Conservation (phyloP, 2,329 filamentous ascomycete species). For the Cladosporium sp. region DNA sequence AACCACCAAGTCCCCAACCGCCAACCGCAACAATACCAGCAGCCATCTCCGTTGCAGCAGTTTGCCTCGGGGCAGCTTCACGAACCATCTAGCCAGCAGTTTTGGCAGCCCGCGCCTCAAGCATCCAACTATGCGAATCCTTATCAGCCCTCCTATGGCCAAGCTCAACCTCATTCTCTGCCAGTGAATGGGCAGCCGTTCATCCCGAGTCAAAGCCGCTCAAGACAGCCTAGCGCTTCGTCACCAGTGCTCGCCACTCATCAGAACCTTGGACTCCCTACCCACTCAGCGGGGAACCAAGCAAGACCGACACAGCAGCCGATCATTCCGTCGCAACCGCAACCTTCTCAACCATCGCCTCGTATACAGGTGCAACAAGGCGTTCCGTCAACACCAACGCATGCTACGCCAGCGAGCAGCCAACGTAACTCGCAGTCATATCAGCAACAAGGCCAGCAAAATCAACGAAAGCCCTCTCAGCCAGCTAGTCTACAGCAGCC, state of each 20-base stretch:
- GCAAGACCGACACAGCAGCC: background rate
- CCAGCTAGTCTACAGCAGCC: background rate
- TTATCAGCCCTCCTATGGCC: background rate
- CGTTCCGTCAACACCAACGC: background rate
- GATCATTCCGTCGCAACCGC: background rate
- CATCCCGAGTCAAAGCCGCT: background rate
- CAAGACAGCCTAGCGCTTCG: background rate
- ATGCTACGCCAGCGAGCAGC: background rate
- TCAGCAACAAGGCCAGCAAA: background rate
- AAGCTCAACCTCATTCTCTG: background rate
- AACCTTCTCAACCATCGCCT: background rate
- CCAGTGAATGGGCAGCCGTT: background rate
- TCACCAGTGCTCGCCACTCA: background rate
- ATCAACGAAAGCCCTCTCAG: background rate
- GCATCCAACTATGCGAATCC: background rate
- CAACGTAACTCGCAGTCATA: background rate
- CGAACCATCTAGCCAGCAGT: background rate
- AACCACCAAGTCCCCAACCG: background rate
- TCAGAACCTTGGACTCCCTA: background rate
- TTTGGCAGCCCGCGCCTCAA: background rate
- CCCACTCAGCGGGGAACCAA: background rate
- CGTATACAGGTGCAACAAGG: background rate
- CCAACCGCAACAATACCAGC: conserved; percentile 5
- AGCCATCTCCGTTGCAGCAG: conserved; percentile 8
- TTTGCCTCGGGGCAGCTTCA: conserved; percentile 8